Base-by-base conservation (phyloP, 164 flowering plant genomes). In the Vitis labrusca region DNA sequence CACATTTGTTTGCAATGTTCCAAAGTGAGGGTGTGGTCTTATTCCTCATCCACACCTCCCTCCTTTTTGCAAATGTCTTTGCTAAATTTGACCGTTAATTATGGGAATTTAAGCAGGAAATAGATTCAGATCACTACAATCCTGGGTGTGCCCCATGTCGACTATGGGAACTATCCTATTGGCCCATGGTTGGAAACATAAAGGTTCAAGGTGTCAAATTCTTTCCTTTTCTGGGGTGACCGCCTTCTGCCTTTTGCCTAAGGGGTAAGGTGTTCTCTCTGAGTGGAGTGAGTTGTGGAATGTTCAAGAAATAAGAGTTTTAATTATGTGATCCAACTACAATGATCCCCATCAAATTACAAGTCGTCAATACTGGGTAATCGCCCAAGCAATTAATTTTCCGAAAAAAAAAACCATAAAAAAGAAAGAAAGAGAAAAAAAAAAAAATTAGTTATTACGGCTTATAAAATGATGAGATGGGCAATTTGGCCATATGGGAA, bases 1-100 rank as follows among this genome's bases (percentile, higher is more conserved):
- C 61, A 66, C 72, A 70, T 55, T 63, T 67, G 59, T 5, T 23
- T 23, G 61, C 66, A 67, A 70, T 65, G 37, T 74, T 64, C 70
- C 49, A 23, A 61, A 78, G 83, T 81, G 84, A 77, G 50, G 68
- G 71, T 63, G 67, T 15, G 27, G 53, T 72, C 29, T 72, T 81
- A 62, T 61, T 76, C 79, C 78, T 78, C 81, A 72, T 66, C 83
- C 84, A 80, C 74, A 76, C 16, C 51, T 11, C 71, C 67, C 58
- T 78, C 62, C 52, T 49, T 67, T 69, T 71, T 50, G 70, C 50
- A 10, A 55, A 52, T 66, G n/a, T 51, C 10, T 44, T 59, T 27
- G 71, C 55, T 3, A 71, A 69, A 66, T 67, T 70, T 49, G 64
- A 69, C 76, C 72, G 68, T 73, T 71, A 58, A 61, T 15, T 5